A percentile compares a stretch with the other conserved stretches of the same genome.
These are phyloP conservation scores for Aureobasidium vineae DNA, from an alignment of 2,329 filamentous ascomycete genomes.

Conservation along the genomic window DNA sequence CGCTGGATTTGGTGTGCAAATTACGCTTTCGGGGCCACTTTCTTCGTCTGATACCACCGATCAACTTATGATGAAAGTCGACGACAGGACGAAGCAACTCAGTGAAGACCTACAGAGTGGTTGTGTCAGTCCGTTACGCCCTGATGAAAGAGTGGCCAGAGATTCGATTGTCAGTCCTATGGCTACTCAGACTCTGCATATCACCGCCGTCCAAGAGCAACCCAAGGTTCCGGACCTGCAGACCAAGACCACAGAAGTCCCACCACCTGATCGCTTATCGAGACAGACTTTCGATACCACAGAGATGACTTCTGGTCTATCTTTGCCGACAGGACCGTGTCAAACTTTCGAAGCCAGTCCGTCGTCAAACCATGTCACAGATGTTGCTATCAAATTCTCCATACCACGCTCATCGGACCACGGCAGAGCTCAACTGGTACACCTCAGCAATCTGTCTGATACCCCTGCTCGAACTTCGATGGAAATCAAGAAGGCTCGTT, in stretches of 20 bases:
- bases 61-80: constrained; percentile 1
- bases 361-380: constrained; percentile 37
- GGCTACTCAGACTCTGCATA: constrained; percentile 34
- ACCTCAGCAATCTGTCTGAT: constrained; percentile 30
- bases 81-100: background rate
- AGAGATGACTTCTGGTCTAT: constrained; percentile 1
- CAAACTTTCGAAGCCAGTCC: constrained; percentile 1
- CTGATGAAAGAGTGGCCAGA: constrained; percentile 35
- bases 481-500: constrained; percentile 25
- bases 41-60: background rate
- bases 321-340: constrained; percentile 1
- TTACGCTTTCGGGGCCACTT: background rate
- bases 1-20: background rate
- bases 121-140: constrained; percentile 37
- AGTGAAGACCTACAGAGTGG: background rate
- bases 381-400: constrained; percentile 42
- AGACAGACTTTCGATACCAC: background rate
- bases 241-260: background rate
- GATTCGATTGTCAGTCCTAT: constrained; percentile 39
- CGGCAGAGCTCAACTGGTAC: constrained; percentile 38
- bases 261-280: background rate
- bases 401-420: constrained; percentile 40
- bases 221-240: background rate
- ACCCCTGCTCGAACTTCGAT: background rate
- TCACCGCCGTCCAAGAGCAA: constrained; percentile 28